Evolutionary conservation across 148 eudicot genomes (phyloP), one percentile per base, ranked within the genome.

Genomic region (Arctostaphylos glauca): DNA sequence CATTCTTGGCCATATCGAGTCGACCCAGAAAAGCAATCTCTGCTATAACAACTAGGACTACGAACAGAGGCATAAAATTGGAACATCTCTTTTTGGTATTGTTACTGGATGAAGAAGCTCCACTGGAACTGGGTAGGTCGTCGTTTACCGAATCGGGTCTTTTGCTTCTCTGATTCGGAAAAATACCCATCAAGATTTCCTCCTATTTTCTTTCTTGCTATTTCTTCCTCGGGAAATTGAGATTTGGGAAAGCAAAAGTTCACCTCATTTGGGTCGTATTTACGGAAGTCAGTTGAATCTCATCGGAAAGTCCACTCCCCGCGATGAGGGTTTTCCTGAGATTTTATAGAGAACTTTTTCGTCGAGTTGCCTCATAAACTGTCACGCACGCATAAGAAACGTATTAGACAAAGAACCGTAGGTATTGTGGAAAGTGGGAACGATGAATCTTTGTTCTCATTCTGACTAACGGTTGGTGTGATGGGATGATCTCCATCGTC

Each of bases 1-100:
- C 92, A 75, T 91, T 91, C 77, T 92, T 90, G n/a, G 88, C 87
- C 88, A 95, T 85, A 73, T 95, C 92, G 13, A 93, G 89, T 14
- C 93, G 86, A 53, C 96, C 96, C 38, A 95, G 49, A 43, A 94
- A 91, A 14, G 83, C 81, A 59, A 95, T 91, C 86, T 95, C 98
- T 1, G 90, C 95, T 12, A 94, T 48, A 1, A 95, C 93, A 44
- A 95, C 93, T 23, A 94, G 18, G 25, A 84, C 90, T 19, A 92
- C 86, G 67, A 91, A 81, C 41, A 91, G 47, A 0, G 94, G 93
- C 84, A 92, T 83, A 52, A 88, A 49, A 85, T 86, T 91, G 25
- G 88, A 76, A 86, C 94, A 95, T 88, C 76, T 92, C 64, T 83
- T 90, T 84, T 86, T 85, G 7, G 83, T 87, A 74, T 77, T 81